Base-by-base conservation (phyloP, 805 yeast species). In the Kodamaea laetipori region DNA sequence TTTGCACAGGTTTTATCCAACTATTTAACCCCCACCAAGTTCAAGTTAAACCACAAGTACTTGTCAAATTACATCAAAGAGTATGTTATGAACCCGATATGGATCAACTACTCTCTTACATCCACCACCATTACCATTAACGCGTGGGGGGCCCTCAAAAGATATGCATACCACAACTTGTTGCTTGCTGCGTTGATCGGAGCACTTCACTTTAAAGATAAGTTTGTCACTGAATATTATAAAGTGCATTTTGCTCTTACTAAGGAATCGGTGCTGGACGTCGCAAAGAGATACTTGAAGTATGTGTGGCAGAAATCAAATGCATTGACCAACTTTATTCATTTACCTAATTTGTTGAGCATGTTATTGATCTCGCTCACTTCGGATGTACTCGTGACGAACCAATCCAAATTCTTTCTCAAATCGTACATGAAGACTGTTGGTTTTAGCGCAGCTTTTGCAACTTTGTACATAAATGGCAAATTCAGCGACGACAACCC, bases 1-100 rank as follows among this genome's bases (percentile, higher is more conserved):
- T 70, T 61, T 47, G 72, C 63, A 11, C 74, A 69, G 50, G 54
- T 70, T 35, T 58, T 70, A 27, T 65, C 72, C 27, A 66, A 67
- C 48, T 69, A 67, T 51, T 51, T 71, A 44, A 66, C 76, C 0
- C 74, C 74, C 2, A 65, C 74, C 1, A 54, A 46, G 30, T 61
- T 50, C 53, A 60, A 56, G 49, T 54, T 62, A 48, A 68, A 67
- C 50, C 71, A 66, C 46, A 51, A 59, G 19, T 68, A 68, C 54
- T 51, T 69, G 16, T 61, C 71, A 3, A 42, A 58, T 11, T 54
- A 55, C 28, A 60, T 70, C 37, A 69, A 65, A 44, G 40, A 52
- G 5, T 46, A 56, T 23, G 52, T 67, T 4, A 55, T 69, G 44
- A 65, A 67, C 42, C 74, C 76, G 1, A 66, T 71, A 39, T 71